Evolutionary conservation across 768 basidiomycete genomes (phyloP).

Genomic region (Peribolospora kevripleyi): DNA sequence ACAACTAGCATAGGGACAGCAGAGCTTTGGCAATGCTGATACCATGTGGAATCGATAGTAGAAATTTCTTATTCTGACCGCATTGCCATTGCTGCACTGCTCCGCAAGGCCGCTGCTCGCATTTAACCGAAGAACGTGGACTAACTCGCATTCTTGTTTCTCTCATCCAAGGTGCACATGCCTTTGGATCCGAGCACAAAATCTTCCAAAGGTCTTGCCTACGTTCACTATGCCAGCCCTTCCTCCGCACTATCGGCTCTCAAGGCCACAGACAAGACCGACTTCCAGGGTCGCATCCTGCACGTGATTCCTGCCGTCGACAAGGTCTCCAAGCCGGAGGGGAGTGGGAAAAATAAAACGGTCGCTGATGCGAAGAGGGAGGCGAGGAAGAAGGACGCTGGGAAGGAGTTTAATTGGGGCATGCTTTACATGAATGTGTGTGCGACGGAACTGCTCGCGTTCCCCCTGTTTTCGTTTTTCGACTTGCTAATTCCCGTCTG

Average conservation of each 20-base stretch:
- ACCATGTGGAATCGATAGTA: too few relatives aligned
- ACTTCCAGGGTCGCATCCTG: conserved; percentile 74
- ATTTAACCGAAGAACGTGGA: too few relatives aligned
- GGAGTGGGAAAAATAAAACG: conserved; percentile 21
- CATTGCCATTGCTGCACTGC: too few relatives aligned
- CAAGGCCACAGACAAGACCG: conserved; percentile 48
- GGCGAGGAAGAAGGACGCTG: conserved; percentile 41
- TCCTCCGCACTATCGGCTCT: conserved; percentile 42
- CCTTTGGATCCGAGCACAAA: conserved; percentile 28
- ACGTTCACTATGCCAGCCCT: conserved; percentile 29
- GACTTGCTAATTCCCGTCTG: conserved; percentile 1
- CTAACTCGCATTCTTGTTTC: not conserved
- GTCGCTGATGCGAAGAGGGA: conserved; percentile 37
- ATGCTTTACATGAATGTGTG: conserved; percentile 94
- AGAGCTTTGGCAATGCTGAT: too few relatives aligned
- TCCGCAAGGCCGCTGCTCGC: too few relatives aligned
- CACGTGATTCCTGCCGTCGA: conserved; percentile 74
- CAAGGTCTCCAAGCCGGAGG: conserved; percentile 17
- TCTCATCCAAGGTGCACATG: conserved; percentile 29
- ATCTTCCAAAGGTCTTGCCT: conserved; percentile 38
- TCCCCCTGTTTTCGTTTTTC: conserved; percentile 8
- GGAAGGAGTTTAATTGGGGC: conserved; percentile 72
- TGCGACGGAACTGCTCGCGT: conserved; percentile 11
- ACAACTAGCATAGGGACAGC: too few relatives aligned
- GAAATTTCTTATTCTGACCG: too few relatives aligned